Evolutionary conservation across 2,329 filamentous ascomycete species (phyloP).

Genomic region (Xylariales sp.): DNA sequence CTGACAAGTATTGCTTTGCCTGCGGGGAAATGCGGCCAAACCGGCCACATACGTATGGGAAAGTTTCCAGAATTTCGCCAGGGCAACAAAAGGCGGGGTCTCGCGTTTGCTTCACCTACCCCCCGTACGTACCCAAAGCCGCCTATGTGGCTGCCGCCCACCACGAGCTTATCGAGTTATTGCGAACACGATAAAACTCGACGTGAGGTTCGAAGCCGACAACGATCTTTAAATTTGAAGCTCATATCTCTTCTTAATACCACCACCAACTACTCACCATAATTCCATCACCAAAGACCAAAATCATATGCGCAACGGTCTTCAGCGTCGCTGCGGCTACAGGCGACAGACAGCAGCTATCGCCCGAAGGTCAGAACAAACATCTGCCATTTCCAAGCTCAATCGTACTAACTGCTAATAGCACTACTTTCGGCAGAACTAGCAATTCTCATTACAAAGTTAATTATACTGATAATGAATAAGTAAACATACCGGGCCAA

Average conservation of each 20-base stretch:
- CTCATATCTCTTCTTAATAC: background rate
- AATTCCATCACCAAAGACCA: background rate
- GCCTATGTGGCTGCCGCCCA: too few relatives aligned
- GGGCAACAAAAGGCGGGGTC: too few relatives aligned
- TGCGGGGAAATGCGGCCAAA: too few relatives aligned
- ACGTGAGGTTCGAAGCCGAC: background rate
- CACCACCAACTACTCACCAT: slow-evolving; percentile 18
- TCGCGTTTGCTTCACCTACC: too few relatives aligned
- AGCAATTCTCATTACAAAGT: background rate
- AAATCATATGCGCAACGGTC: slow-evolving; percentile 1
- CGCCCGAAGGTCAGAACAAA: slow-evolving; percentile 14
- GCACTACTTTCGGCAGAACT: slow-evolving; percentile 6
- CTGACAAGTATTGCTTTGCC: too few relatives aligned
- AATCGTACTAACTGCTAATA: slow-evolving; percentile 16
- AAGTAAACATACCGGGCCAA: slow-evolving; percentile 5
- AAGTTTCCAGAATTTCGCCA: too few relatives aligned
- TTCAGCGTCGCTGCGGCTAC: background rate
- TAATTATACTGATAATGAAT: background rate
- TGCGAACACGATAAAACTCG: background rate
- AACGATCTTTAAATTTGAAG: slow-evolving; percentile 14
- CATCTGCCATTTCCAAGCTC: background rate
- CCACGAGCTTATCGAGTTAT: slow-evolving; percentile 9
- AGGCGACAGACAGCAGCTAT: slow-evolving; percentile 18
- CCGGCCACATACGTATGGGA: too few relatives aligned
- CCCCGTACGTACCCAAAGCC: too few relatives aligned